A percentile compares a stretch with the other conserved stretches of the same genome.
Evolutionary conservation across 2,329 filamentous ascomycete species (phyloP).

Genomic region (Pseudogymnoascus sp.): DNA sequence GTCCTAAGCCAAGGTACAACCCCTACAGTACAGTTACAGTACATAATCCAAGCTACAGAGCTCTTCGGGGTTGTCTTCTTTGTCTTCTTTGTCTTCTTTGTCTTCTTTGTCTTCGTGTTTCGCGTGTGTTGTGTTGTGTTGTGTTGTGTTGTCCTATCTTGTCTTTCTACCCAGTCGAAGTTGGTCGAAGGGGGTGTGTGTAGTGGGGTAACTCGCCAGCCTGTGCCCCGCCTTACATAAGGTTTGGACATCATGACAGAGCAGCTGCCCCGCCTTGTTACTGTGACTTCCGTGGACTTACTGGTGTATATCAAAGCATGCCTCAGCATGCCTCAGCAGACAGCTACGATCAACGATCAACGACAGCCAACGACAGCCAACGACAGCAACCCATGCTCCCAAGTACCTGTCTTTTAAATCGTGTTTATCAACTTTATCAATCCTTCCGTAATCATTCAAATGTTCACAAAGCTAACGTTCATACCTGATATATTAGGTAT

Average conservation of each 20-base stretch:
- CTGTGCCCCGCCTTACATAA: slow-evolving; percentile 1
- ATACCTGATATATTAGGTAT: neutral
- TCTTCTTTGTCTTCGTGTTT: no score
- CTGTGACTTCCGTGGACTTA: neutral
- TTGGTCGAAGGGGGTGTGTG: neutral
- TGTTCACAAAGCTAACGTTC: neutral
- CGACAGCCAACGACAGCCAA: neutral
- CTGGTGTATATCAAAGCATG: neutral
- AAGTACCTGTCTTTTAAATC: neutral
- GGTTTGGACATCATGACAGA: slow-evolving; percentile 1
- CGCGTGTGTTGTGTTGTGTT: neutral
- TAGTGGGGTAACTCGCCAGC: neutral
- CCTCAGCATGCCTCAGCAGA: neutral
- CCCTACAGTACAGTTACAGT: neutral
- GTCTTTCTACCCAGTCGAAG: neutral
- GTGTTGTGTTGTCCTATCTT: neutral
- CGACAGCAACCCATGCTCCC: neutral
- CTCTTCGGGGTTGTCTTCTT: neutral
- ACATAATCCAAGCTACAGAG: neutral
- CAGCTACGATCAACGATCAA: neutral
- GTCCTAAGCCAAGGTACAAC: neutral
- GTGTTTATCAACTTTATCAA: neutral
- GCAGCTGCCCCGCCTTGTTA: neutral
- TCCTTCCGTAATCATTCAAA: neutral
- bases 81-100: no score